These are phyloP conservation scores for Apiotrichum montevideense DNA, from an alignment of 1,284 basidiomycete species.

Conservation along the genomic window DNA sequence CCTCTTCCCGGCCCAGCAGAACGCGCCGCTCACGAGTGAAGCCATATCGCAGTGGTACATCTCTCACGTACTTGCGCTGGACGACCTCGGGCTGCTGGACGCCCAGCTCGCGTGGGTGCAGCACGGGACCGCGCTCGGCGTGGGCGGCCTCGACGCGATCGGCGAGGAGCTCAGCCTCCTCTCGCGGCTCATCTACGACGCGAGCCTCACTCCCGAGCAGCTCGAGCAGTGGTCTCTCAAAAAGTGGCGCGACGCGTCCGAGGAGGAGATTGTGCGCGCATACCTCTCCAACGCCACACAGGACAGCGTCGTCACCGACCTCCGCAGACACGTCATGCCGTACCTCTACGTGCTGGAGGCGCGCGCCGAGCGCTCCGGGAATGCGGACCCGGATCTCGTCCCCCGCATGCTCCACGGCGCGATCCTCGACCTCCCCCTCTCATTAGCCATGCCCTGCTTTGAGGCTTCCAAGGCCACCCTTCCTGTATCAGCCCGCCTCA, in stretches of 20 bases:
- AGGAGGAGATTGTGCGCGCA: slow-evolving; percentile 60
- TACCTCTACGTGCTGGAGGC: slow-evolving; percentile 86
- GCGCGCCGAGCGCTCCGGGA: slow-evolving; percentile 68
- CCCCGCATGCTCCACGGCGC: slow-evolving; percentile 62
- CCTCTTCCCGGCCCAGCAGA: slow-evolving; percentile 20
- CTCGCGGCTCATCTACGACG: slow-evolving; percentile 76
- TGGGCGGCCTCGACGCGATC: slow-evolving; percentile 70
- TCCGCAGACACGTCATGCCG: slow-evolving; percentile 72
- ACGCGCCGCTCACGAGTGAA: slow-evolving; percentile 5
- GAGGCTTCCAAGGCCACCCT: slow-evolving; percentile 84
- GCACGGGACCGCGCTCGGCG: slow-evolving; percentile 72
- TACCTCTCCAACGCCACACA: slow-evolving; percentile 69
- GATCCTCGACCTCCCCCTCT: slow-evolving; percentile 61
- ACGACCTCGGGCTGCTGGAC: slow-evolving; percentile 70
- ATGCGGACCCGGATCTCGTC: slow-evolving; percentile 58
- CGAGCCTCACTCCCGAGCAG: slow-evolving; percentile 37
- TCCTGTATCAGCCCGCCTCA: slow-evolving; percentile 60
- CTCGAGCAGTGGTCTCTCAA: slow-evolving; percentile 61
- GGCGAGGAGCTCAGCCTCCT: slow-evolving; percentile 86
- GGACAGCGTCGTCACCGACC: slow-evolving; percentile 60
- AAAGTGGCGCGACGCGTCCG: slow-evolving; percentile 63
- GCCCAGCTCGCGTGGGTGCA: slow-evolving; percentile 71
- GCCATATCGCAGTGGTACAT: slow-evolving; percentile 70
- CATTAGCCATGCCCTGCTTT: slow-evolving; percentile 67
- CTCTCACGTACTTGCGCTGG: slow-evolving; percentile 57